Evolutionary conservation across 768 basidiomycete species (phyloP), one percentile per base, ranked within the genome.

Genomic region (Xerocomus potaroensis): DNA sequence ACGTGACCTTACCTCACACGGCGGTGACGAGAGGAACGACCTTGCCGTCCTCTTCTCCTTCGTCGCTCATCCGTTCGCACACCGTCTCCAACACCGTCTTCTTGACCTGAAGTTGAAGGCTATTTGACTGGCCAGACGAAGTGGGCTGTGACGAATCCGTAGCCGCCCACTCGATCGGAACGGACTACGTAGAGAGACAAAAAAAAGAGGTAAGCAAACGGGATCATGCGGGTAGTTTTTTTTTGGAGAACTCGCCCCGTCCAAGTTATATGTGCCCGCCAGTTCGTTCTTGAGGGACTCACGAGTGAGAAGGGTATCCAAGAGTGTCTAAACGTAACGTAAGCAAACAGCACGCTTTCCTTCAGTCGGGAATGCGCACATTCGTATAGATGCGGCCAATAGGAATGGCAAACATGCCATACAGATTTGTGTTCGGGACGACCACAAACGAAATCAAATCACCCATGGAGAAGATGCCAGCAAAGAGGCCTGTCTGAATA

Each of bases 401-500:
- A 1, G 72, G 67, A 9, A 72, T 58, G 4, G 65, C 61, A 37
- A 76, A 74, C 58, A 74, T 64, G 19, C 61, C 55, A 31, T 66
- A 72, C 2, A 69, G 36, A 29, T 63, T 68, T 3, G 69, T 66
- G 9, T 48, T 51, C 1, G 63, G 62, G 12, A 58, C 49, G 18
- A 46, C 37, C 6, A 61, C 10, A 50, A 69, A 69, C 0, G 64
- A 54, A 27, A 78, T 70, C 22, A 80, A 56, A 56, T 79, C 77
- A 2, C 68, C 74, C 29, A 78, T 51, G 9, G 79, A 76, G 40
- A 80, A 78, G 1, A 77, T 61, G 0, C 74, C 72, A 11, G 72
- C 74, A 47, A 79, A 78, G 5, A 76, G 50, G 32, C 79, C 78
- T 4, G 79, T 79, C 50, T 78, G 77, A 26, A 79, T 60, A 9